Conservation (phyloP, 192 early-diverging fungal genomes). For the Globomyces pollinis-pini region DNA sequence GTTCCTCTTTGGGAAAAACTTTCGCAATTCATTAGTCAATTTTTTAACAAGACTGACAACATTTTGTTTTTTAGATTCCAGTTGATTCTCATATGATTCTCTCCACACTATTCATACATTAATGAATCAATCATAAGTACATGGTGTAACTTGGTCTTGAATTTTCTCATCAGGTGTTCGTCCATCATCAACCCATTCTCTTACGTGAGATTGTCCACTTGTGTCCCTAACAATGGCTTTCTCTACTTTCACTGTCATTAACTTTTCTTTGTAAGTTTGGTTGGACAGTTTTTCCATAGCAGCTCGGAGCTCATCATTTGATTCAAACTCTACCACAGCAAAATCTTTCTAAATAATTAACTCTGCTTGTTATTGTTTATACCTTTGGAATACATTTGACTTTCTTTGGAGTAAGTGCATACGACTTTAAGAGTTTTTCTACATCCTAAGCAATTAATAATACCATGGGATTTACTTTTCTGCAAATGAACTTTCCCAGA, state of each 20-base stretch:
- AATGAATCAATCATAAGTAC: no score
- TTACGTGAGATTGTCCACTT: background rate
- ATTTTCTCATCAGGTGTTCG: conserved; percentile 50
- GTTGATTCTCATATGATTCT: conserved; percentile 50
- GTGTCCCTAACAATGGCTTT: conserved; percentile 15
- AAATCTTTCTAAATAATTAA: conserved; percentile 1
- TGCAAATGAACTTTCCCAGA: no score
- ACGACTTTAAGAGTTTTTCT: no score
- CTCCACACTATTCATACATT: no score
- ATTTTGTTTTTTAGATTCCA: conserved; percentile 36
- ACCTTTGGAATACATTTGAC: background rate
- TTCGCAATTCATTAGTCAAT: conserved; percentile 24
- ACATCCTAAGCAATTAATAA: no score
- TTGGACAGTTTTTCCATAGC: conserved; percentile 24
- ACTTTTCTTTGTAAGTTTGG: conserved; percentile 13
- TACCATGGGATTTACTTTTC: no score
- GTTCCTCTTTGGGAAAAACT: conserved; percentile 29
- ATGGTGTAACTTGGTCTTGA: conserved; percentile 64
- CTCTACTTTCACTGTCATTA: conserved; percentile 12
- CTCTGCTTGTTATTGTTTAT: no score
- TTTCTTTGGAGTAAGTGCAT: no score
- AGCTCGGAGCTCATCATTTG: conserved; percentile 19
- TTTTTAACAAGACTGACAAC: conserved; percentile 30
- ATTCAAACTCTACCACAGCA: conserved; percentile 13
- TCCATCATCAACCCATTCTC: background rate